Percentiles rank a stretch among this genome's conserved stretches.
Conservation (phyloP, 139 green algal genomes). For the Picochlorum sp. region DNA sequence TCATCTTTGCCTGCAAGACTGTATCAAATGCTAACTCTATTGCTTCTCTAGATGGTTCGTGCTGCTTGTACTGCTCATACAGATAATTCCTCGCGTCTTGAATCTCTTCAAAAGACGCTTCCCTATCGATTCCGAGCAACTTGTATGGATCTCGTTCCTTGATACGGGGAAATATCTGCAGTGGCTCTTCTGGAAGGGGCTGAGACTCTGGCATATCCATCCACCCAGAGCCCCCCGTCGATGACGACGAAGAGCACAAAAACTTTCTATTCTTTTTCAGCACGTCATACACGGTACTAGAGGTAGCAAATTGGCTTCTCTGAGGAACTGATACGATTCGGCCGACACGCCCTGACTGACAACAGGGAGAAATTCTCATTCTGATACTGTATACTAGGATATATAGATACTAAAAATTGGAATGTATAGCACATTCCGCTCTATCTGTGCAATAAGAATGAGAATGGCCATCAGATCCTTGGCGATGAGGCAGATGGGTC, state of each 20-base stretch:
- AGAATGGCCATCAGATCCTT: too few relatives aligned
- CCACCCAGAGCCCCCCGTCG: constrained; percentile 23
- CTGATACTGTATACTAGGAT: too few relatives aligned
- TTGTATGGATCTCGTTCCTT: constrained; percentile 69
- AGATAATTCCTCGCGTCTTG: constrained; percentile 72
- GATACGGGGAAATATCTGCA: constrained; percentile 48
- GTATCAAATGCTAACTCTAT: constrained; percentile 79
- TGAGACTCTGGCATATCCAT: constrained; percentile 36
- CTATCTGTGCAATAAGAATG: too few relatives aligned
- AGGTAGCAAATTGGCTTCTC: too few relatives aligned
- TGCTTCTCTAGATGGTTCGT: constrained; percentile 64
- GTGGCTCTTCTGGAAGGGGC: not conserved
- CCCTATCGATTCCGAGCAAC: constrained; percentile 55
- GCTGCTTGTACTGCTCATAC: constrained; percentile 64
- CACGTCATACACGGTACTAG: too few relatives aligned
- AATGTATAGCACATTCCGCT: too few relatives aligned
- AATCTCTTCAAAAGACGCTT: constrained; percentile 74
- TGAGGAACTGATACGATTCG: too few relatives aligned
- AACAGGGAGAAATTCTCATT: too few relatives aligned
- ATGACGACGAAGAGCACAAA: not conserved
- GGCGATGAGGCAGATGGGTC: too few relatives aligned
- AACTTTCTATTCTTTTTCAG: too few relatives aligned
- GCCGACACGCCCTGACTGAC: too few relatives aligned
- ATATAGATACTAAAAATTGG: too few relatives aligned
- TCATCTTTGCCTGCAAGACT: constrained; percentile 63